Conservation (phyloP, 2,329 filamentous ascomycete genomes). For the Cladophialophora immunda region DNA sequence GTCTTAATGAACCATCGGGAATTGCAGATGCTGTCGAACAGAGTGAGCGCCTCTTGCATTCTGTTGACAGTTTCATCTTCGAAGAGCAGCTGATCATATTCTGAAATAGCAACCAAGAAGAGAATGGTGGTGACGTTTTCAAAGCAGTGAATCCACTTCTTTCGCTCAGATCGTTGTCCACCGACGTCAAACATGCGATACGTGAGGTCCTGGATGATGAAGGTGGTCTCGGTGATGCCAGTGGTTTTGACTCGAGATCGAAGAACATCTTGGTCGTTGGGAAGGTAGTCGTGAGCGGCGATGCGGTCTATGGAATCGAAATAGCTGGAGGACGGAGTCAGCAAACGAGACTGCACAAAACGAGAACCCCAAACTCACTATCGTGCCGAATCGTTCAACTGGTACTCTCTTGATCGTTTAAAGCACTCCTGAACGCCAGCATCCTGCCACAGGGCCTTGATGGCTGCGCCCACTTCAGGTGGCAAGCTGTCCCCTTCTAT, state of each 20-base stretch:
- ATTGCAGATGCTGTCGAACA: conserved; percentile 78
- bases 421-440: conserved; percentile 93
- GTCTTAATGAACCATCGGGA: conserved; percentile 77
- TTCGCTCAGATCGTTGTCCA: conserved; percentile 92
- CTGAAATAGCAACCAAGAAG: conserved; percentile 95
- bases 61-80: conserved; percentile 92
- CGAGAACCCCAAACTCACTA: conserved; percentile 70
- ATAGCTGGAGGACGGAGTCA: conserved; percentile 70
- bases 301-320: conserved; percentile 95
- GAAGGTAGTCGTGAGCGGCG: conserved; percentile 88
- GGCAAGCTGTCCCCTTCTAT: conserved; percentile 94
- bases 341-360: conserved; percentile 37
- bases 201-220: conserved; percentile 92
- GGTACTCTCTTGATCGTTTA: conserved; percentile 93
- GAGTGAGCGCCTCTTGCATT: conserved; percentile 75
- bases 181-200: conserved; percentile 98
- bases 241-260: conserved; percentile 97
- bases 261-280: conserved; percentile 93
- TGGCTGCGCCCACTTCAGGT: conserved; percentile 92
- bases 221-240: conserved; percentile 95
- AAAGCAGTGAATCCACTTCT: conserved; percentile 99
- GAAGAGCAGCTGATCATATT: conserved; percentile 95
- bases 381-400: conserved; percentile 94
- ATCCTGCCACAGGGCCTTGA: conserved; percentile 92
- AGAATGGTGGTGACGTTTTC: conserved; percentile 97